Evolutionary conservation across 306 rosid genomes (phyloP), one percentile per base, ranked within the genome.

Genomic region (Sindora glabra): DNA sequence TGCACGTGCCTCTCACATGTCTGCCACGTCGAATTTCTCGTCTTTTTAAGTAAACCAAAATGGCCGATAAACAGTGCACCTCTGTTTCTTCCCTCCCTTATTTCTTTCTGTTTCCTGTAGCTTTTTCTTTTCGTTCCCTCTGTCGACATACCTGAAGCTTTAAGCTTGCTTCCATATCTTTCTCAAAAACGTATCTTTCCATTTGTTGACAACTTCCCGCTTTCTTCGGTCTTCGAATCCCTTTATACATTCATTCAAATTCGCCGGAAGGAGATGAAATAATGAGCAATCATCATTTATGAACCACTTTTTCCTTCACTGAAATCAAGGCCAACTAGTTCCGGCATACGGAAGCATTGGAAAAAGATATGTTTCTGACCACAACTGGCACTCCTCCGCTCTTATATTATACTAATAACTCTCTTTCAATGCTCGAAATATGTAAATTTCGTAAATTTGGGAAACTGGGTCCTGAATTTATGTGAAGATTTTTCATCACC

Each of bases 321-420:
- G 65, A 86, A 75, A 76, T 80, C 92, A 66, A 89, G 80, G 69
- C 76, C 60, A 23, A 65, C 79, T n/a, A 69, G 60, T 62, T 70
- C 53, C 58, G 27, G 33, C 73, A 69, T 68, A n/a, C 77, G 80
- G 45, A 63, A 74, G 68, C 47, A 26, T 56, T 57, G 34, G 48
- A 23, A 58, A 56, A 38, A 19, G 4, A 17, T 23, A 45, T 45
- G 51, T 36, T 38, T 65, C 26, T 63, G 48, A 77, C 62, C 66
- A 62, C 61, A 70, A 63, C 75, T 59, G 48, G 59, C 70, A 76
- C 51, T 64, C 55, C n/a, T 67, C 27, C 66, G 62, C 54, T 50
- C 36, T 30, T 45, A 62, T 69, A 26, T 74, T 65, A 61, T 62
- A 69, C 44, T 37, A 50, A 53, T 49, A n/a, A n/a, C n/a, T n/a